phyloP scores from a whole-genome alignment of 371 early-diverging fungal genomes.

The Syncephalis fuscata region DNA sequence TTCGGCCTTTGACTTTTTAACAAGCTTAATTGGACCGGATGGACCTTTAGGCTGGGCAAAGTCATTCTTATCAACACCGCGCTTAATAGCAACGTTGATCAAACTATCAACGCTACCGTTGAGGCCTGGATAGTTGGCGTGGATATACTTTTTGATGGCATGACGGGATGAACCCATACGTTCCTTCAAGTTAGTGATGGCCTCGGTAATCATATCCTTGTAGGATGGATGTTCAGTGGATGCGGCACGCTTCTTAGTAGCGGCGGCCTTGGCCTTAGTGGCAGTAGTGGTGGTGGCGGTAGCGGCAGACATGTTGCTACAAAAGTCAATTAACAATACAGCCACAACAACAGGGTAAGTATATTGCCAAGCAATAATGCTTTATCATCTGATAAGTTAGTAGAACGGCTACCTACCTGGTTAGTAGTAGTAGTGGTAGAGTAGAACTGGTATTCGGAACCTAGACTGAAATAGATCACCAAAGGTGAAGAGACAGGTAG shows the following conservation, averaged over 20 bases:
- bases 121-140: conserved; percentile 53
- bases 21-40: conserved; percentile 53
- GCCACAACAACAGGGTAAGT: too few relatives aligned
- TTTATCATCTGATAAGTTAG: too few relatives aligned
- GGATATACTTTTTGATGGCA: conserved; percentile 70
- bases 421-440: too few relatives aligned
- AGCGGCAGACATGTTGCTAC: conserved; percentile 7
- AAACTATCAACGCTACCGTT: conserved; percentile 32
- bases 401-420: too few relatives aligned
- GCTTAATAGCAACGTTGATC: conserved; percentile 58
- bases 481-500: too few relatives aligned
- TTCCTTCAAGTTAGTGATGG: conserved; percentile 51
- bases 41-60: conserved; percentile 58
- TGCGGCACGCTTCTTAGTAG: conserved; percentile 16
- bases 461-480: too few relatives aligned
- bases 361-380: too few relatives aligned
- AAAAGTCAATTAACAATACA: too few relatives aligned
- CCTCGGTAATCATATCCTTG: conserved; percentile 39
- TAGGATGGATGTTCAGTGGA: conserved; percentile 22
- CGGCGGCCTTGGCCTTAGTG: conserved; percentile 14
- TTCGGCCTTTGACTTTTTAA: conserved; percentile 24
- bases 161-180: conserved; percentile 62
- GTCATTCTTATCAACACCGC: conserved; percentile 42
- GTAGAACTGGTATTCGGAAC: too few relatives aligned
- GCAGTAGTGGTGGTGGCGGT: conserved; percentile 10